These are phyloP conservation scores for Yamadazyma trypodendri DNA, from an alignment of 1,139 yeast genomes.

Conservation along the genomic window DNA sequence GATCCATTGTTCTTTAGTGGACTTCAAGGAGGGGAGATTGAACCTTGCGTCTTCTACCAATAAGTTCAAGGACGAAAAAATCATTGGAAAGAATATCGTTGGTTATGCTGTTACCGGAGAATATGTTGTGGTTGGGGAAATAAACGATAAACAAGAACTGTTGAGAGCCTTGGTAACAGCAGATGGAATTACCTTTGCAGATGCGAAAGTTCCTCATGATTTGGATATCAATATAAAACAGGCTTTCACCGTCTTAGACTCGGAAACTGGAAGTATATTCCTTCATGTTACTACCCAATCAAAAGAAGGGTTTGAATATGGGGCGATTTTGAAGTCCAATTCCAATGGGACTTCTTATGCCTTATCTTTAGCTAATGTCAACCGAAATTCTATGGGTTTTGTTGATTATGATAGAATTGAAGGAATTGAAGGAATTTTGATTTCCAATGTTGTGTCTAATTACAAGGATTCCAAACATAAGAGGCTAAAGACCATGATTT, in stretches of 20 bases:
- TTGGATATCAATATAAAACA: constrained; percentile 61
- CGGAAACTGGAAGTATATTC: constrained; percentile 72
- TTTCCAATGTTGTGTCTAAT: constrained; percentile 68
- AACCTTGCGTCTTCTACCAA: constrained; percentile 28
- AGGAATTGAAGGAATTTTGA: constrained; percentile 83
- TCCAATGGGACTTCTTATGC: constrained; percentile 96
- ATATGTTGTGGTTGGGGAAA: constrained; percentile 69
- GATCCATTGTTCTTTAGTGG: constrained; percentile 59
- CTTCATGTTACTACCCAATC: constrained; percentile 75
- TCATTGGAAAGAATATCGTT: constrained; percentile 31
- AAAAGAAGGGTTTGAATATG: constrained; percentile 57
- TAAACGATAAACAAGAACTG: constrained; percentile 36
- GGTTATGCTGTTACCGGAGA: constrained; percentile 49
- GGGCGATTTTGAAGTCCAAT: constrained; percentile 85
- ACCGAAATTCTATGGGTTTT: constrained; percentile 68
- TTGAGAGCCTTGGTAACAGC: constrained; percentile 72
- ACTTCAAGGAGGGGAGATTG: constrained; percentile 22
- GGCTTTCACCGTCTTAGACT: constrained; percentile 83
- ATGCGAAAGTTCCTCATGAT: constrained; percentile 75
- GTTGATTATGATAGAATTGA: constrained; percentile 88
- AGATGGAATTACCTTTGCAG: constrained; percentile 80
- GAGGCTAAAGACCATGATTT: constrained; percentile 64
- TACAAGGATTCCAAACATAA: constrained; percentile 20
- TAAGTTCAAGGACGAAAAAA: constrained; percentile 22
- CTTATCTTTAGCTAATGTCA: constrained; percentile 67